These are phyloP conservation scores for Aureococcus anophagefferens DNA, from an alignment of 108 stramenopile species.

Conservation along the genomic window DNA sequence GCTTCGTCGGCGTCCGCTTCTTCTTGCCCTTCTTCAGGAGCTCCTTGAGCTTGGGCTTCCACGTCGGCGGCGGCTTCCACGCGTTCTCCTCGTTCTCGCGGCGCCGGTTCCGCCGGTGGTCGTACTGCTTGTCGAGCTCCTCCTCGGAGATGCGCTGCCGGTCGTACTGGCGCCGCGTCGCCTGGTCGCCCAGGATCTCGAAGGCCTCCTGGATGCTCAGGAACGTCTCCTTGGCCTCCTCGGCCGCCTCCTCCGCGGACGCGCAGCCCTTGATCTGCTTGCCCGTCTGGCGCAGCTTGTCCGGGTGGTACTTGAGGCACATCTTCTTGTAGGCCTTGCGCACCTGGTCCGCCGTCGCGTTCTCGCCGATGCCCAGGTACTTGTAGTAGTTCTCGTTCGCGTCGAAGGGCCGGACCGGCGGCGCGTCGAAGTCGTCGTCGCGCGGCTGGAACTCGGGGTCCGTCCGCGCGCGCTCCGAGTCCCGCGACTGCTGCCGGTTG, in stretches of 20 bases:
- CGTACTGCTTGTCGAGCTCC: conserved; percentile 35
- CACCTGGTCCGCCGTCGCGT: conserved; percentile 46
- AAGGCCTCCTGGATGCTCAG: conserved; percentile 67
- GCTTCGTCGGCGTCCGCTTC: too few relatives aligned
- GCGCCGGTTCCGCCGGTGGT: too few relatives aligned
- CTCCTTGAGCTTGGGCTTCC: too few relatives aligned
- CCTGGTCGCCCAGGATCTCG: conserved; percentile 43
- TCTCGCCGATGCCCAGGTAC: neutral
- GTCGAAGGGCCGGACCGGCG: too few relatives aligned
- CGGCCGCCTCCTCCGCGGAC: conserved; percentile 30
- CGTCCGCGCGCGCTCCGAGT: too few relatives aligned
- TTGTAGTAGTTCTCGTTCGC: too few relatives aligned
- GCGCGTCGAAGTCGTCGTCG: too few relatives aligned
- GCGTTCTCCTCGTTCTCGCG: too few relatives aligned
- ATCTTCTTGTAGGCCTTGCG: conserved; percentile 67
- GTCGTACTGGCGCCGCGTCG: conserved; percentile 52
- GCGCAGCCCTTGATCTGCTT: conserved; percentile 35
- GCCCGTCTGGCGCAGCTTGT: conserved; percentile 67
- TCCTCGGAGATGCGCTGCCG: conserved; percentile 29
- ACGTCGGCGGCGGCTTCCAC: too few relatives aligned
- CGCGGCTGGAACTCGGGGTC: too few relatives aligned
- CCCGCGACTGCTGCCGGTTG: too few relatives aligned
- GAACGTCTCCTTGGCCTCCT: conserved; percentile 53
- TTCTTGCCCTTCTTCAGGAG: too few relatives aligned
- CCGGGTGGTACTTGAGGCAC: conserved; percentile 61